Evolutionary conservation across 139 green algal species (phyloP), one percentile per base, ranked within the genome.

Genomic region (Chlorella vulgaris): DNA sequence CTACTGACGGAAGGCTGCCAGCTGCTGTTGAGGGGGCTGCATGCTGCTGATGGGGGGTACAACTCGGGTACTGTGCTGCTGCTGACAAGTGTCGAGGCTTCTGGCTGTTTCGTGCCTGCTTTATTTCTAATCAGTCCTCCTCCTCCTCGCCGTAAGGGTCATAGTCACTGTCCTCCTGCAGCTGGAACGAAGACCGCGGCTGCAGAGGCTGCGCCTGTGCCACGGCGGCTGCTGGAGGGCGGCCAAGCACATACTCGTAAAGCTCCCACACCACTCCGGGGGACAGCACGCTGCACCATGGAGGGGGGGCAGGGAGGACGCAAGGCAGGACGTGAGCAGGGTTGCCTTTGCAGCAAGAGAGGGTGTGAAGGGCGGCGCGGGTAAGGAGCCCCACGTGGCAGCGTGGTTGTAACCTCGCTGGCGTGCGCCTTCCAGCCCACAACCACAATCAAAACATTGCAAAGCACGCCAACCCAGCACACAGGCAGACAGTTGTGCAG

Each of bases 131-230:
- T 77, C 66, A 83, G 21, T 76, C 55, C 28, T 83, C 78, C 38
- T 83, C 78, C 35, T 82, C 76, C 62, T 83, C 78, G 10, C 68
- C 78, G n/a, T 83, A 71, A 7, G 78, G 78, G 35, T 76, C 78
- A 29, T 83, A 83, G 26, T 83, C 78, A 4, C 26, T 51, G 78
- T 83, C 78, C 78, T 81, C 62, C 65, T 83, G 55, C 28, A 83
- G 68, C 53, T 83, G 67, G 68, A 83, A 83, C 36, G 65, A 74
- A 4, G 65, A 68, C 36, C 78, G 58, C n/a, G 65, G 35, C 29
- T 43, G 68, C 38, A 42, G 50, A 7, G 58, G 65, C 43, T 61
- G 55, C 38, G 68, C 38, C n/a, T 24, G 39, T 36, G 40, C 22
- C 35, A 55, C 26, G 29, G 76, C 50, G 18, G 36, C 66, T 24